These are phyloP conservation scores for Laetiporus sulphureus DNA, from an alignment of 1,284 basidiomycete genomes.

Conservation along the genomic window DNA sequence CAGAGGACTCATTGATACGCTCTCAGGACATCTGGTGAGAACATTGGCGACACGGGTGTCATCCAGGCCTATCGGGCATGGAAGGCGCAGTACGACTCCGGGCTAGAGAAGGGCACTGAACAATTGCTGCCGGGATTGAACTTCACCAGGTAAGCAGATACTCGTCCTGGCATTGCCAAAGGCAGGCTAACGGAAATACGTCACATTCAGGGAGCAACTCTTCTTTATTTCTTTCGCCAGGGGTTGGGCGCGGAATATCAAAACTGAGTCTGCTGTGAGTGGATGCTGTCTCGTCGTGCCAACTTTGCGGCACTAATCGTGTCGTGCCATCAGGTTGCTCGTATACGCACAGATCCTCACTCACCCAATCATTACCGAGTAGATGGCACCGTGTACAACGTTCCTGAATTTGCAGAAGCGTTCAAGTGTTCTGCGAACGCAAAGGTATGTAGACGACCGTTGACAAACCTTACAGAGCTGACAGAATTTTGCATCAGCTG, in stretches of 20 bases:
- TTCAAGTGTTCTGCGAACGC: conserved; percentile 69
- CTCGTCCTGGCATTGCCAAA: neutral
- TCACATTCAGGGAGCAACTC: conserved; percentile 64
- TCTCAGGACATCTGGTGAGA: conserved; percentile 74
- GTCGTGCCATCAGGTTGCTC: conserved; percentile 55
- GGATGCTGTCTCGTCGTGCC: too few species aligned
- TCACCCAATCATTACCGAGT: conserved; percentile 77
- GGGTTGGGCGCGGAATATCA: conserved; percentile 71
- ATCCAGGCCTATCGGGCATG: conserved; percentile 87
- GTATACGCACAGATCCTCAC: conserved; percentile 84
- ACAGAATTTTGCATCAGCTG: conserved; percentile 31
- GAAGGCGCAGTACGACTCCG: conserved; percentile 60
- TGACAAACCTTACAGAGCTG: too few species aligned
- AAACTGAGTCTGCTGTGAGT: conserved; percentile 65
- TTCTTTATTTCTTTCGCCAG: conserved; percentile 87
- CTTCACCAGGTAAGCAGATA: conserved; percentile 52
- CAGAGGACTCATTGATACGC: conserved; percentile 2
- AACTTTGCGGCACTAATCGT: too few species aligned
- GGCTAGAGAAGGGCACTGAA: conserved; percentile 52
- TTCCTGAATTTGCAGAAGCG: conserved; percentile 73
- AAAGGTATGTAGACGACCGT: conserved; percentile 43
- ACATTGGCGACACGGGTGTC: conserved; percentile 84
- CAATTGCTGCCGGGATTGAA: conserved; percentile 79
- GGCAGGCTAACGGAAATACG: neutral
- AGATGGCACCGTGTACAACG: conserved; percentile 76